Evolutionary conservation across 495 filamentous ascomycete genomes (phyloP).

Genomic region (Massariosphaeria phaeospora): DNA sequence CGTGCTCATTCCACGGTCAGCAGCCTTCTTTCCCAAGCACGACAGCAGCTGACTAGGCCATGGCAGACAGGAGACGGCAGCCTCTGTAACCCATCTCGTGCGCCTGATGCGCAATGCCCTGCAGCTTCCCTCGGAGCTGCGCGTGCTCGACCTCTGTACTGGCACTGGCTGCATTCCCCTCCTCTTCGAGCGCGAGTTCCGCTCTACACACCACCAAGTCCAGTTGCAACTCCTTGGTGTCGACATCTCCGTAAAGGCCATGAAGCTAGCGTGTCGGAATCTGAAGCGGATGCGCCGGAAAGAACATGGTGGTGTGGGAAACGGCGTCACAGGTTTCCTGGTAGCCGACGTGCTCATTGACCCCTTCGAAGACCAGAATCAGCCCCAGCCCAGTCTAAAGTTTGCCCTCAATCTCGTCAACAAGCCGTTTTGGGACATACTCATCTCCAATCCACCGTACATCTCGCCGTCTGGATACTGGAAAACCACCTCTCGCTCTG

Average conservation of each 20-base stretch:
- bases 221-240: slow-evolving; percentile 43
- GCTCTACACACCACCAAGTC: slow-evolving; percentile 23
- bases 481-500: slow-evolving; percentile 56
- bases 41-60: not conserved
- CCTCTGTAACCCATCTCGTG: slow-evolving; percentile 33
- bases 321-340: slow-evolving; percentile 48
- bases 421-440: slow-evolving; percentile 53
- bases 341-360: slow-evolving; percentile 24
- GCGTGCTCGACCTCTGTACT: slow-evolving; percentile 79
- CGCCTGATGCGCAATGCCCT: slow-evolving; percentile 8
- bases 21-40: not conserved
- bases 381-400: not conserved
- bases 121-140: slow-evolving; percentile 39
- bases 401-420: slow-evolving; percentile 7
- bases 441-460: slow-evolving; percentile 89
- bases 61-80: slow-evolving; percentile 40
- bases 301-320: not conserved
- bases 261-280: slow-evolving; percentile 51
- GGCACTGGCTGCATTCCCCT: slow-evolving; percentile 89
- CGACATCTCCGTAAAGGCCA: slow-evolving; percentile 58
- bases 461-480: slow-evolving; percentile 60
- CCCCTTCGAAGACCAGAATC: slow-evolving; percentile 13
- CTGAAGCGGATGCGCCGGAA: not conserved
- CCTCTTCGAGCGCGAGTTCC: slow-evolving; percentile 57
- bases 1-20: slow-evolving; percentile 78